These are phyloP conservation scores for Phoenix roebelenii DNA, from an alignment of 176 grass and related monocot species.

Conservation along the genomic window DNA sequence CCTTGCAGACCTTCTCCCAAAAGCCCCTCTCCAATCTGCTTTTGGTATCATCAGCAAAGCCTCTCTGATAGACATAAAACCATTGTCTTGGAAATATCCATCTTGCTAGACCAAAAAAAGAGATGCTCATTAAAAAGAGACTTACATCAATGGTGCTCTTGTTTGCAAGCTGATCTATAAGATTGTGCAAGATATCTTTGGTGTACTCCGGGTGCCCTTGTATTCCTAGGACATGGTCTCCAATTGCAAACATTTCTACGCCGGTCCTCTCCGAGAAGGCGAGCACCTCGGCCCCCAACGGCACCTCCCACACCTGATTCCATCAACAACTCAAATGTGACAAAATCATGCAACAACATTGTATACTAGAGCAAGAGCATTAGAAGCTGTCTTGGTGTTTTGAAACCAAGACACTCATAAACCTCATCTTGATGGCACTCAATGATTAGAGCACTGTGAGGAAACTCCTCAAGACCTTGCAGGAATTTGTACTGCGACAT, in stretches of 20 bases:
- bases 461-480: neutral
- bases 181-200: conserved; percentile 32
- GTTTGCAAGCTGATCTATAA: conserved; percentile 21
- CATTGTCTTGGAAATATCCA: neutral
- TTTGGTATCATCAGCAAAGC: conserved; percentile 29
- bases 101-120: neutral
- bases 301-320: conserved; percentile 44
- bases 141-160: too few species aligned
- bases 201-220: conserved; percentile 74
- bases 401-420: too few species aligned
- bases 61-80: neutral
- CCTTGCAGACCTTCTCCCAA: conserved; percentile 52
- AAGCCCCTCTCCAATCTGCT: conserved; percentile 16
- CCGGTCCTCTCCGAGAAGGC: conserved; percentile 50
- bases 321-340: neutral
- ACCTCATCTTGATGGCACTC: conserved; percentile 71
- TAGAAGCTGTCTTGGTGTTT: neutral
- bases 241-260: conserved; percentile 54
- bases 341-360: neutral
- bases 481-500: neutral
- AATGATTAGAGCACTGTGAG: conserved; percentile 22
- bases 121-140: neutral
- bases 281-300: conserved; percentile 35
- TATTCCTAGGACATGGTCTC: conserved; percentile 41
- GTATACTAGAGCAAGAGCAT: neutral